These are phyloP conservation scores for Ligustrum vulgare DNA, from an alignment of 257 asterid species.

Conservation along the genomic window DNA sequence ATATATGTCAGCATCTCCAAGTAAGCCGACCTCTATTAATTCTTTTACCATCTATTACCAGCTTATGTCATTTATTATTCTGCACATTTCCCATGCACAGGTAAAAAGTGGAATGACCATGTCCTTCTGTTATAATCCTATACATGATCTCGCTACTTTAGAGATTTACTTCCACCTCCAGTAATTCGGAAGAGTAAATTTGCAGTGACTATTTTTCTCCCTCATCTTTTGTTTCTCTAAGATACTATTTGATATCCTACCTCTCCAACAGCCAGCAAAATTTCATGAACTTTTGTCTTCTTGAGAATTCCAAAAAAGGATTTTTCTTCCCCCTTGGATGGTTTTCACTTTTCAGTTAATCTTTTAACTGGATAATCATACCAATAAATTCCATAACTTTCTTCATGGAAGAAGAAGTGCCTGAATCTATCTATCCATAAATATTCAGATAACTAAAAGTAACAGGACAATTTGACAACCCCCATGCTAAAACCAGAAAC, in stretches of 20 bases:
- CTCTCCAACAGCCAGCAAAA: not conserved
- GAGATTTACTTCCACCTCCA: not conserved
- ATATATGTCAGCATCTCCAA: not conserved
- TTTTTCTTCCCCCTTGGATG: not conserved
- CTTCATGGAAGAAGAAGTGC: not conserved
- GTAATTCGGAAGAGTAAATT: not conserved
- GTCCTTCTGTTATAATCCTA: not conserved
- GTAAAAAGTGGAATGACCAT: not conserved
- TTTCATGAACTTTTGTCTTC: not conserved
- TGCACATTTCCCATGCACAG: not conserved
- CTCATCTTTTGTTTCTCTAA: not conserved
- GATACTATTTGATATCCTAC: not conserved
- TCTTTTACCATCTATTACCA: conserved; percentile 8
- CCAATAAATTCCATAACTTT: not conserved
- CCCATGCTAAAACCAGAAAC: not conserved
- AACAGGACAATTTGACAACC: not conserved
- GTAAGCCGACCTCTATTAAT: not conserved
- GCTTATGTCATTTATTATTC: conserved; percentile 10
- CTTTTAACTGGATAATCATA: not conserved
- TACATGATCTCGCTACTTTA: not conserved
- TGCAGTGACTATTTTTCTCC: not conserved
- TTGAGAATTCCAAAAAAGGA: not conserved
- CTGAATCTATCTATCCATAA: not conserved
- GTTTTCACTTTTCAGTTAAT: not conserved
- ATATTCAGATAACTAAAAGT: not conserved